Conservation (phyloP, 805 yeast genomes). For the Komagataella pseudopastoris region DNA sequence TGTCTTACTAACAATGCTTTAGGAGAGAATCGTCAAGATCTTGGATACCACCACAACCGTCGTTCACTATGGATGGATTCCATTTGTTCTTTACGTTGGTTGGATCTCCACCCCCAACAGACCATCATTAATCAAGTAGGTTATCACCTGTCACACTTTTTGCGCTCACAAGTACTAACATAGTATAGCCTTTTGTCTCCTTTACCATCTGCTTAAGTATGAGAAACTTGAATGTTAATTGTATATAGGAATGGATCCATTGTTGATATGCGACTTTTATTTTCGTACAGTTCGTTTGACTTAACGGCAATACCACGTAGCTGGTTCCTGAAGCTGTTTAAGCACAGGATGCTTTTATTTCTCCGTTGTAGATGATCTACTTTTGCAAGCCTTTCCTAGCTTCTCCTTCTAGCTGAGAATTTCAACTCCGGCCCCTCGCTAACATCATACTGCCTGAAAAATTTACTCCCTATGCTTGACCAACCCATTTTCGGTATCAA, state of each 20-base stretch:
- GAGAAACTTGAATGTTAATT: neutral
- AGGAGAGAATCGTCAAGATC: slow-evolving; percentile 81
- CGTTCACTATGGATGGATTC: slow-evolving; percentile 96
- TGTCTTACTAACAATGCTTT: slow-evolving; percentile 7
- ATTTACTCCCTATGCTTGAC: neutral
- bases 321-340: neutral
- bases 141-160: neutral
- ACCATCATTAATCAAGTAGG: slow-evolving; percentile 57
- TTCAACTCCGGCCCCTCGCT: neutral
- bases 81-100: slow-evolving; percentile 85
- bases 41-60: slow-evolving; percentile 74
- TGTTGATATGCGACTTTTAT: neutral
- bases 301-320: neutral
- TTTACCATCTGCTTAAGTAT: slow-evolving; percentile 51
- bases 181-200: slow-evolving; percentile 50
- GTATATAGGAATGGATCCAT: neutral
- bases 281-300: neutral
- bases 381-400: too few relatives aligned
- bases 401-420: neutral
- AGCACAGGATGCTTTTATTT: neutral
- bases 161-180: neutral
- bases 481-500: slow-evolving; percentile 1
- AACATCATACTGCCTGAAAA: neutral
- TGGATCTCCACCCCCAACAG: slow-evolving; percentile 72
- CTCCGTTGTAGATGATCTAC: neutral